A percentile compares a stretch with the other conserved stretches of the same genome.
Conservation (phyloP, 2,329 filamentous ascomycete genomes). For the Fusarium musae region DNA sequence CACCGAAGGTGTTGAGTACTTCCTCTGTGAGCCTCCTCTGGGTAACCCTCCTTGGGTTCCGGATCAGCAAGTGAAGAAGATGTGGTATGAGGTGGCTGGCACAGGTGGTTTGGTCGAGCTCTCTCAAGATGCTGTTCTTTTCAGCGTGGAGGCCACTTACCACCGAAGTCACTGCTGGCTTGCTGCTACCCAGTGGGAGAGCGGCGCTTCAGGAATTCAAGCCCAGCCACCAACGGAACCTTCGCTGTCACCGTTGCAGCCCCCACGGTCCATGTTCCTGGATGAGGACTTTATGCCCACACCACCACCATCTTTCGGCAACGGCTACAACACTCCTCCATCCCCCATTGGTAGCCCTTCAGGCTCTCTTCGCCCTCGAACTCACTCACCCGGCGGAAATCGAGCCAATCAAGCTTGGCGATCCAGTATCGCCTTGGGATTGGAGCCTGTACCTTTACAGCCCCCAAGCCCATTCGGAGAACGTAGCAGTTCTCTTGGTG, state of each 20-base stretch:
- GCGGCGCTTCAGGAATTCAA: constrained; percentile 41
- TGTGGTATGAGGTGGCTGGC: constrained; percentile 81
- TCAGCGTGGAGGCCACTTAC: constrained; percentile 70
- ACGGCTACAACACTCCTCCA: constrained; percentile 41
- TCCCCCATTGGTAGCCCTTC: constrained; percentile 47
- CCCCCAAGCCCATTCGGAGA: constrained; percentile 49
- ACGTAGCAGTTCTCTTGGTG: constrained; percentile 52
- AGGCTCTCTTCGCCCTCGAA: constrained; percentile 51
- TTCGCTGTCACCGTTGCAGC: constrained; percentile 53
- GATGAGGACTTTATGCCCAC: constrained; percentile 43
- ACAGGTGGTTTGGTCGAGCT: constrained; percentile 67
- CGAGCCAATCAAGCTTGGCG: constrained; percentile 51
- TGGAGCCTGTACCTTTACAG: constrained; percentile 56
- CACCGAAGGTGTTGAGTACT: constrained; percentile 82
- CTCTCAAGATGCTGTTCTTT: constrained; percentile 68
- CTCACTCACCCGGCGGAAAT: constrained; percentile 52
- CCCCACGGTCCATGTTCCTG: constrained; percentile 52
- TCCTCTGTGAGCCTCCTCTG: constrained; percentile 79
- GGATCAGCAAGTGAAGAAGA: constrained; percentile 70
- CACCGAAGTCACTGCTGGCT: constrained; percentile 68
- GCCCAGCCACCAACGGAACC: constrained; percentile 45
- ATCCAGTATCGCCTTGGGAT: constrained; percentile 57
- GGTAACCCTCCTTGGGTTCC: constrained; percentile 80
- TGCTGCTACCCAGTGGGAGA: constrained; percentile 62
- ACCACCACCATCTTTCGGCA: constrained; percentile 37